Base-by-base conservation (phyloP, 176 grass and related monocot species). In the Dendrocalamus sinicus region DNA sequence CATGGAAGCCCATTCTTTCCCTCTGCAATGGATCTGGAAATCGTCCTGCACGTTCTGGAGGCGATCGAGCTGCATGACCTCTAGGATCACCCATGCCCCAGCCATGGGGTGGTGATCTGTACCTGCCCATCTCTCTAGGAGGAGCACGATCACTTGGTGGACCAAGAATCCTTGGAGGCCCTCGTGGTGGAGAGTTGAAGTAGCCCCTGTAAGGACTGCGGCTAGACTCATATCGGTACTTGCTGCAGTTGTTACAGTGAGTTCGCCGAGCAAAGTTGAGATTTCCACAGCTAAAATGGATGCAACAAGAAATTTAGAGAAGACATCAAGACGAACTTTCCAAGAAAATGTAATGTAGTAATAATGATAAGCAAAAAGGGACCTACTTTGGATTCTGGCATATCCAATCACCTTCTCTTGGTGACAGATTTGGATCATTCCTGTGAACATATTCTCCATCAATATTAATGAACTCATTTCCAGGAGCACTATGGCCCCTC, bases 351-450 rank as follows among this genome's bases (percentile, higher is more conserved):
- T 11, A 8, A 8, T 78, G 32, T 2, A 16, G 23, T 65, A 75
- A 59, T 23, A 19, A 57, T 28, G 20, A 62, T 35, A 85, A 52
- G 22, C 4, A 75, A 84, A 61, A 26, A 72, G 67, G 4, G 62
- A 55, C 69, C 81, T 94, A 99, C 96, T 79, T 86, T 0, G 94
- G 88, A 76, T 94, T 96, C 79, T 94, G 90, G 76, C 94, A 99
- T 90, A 96, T 96, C 92, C 92, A 96, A 78, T 99, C 97, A 32
- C 97, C 97, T 96, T 96, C 97, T 78, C 94, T 91, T 83, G 92
- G 97, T 3, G 94, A 94, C 51, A 96, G 89, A 73, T 99, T 99
- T 65, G 97, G 94, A 75, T 99, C 97, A 90, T 99, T 99, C 85
- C 94, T 86, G 73, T 96, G 93, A 81, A 94, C 92, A 85, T 96